Evolutionary conservation across 805 yeast genomes (phyloP).

Genomic region (Starmerella vitae): DNA sequence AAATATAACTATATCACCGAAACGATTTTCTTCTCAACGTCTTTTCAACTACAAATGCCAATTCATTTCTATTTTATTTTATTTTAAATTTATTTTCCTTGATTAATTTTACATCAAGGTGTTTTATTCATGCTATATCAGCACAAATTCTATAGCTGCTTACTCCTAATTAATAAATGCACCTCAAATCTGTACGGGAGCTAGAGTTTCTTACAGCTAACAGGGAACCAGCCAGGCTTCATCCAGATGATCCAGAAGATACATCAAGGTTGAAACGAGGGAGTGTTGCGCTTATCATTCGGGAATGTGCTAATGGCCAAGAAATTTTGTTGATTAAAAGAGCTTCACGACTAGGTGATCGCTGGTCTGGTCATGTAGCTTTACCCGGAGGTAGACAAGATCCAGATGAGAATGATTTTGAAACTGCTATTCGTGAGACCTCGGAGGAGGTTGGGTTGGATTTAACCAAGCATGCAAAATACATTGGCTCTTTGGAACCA

Average conservation of each 20-base stretch:
- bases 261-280: slow-evolving; percentile 1
- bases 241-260: slow-evolving; percentile 3
- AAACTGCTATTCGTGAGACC: slow-evolving; percentile 29
- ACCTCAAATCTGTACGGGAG: not conserved
- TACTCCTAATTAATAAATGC: not conserved
- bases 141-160: no score
- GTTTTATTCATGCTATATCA: no score
- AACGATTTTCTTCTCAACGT: not conserved
- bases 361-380: slow-evolving; percentile 33
- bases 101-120: no score
- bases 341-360: slow-evolving; percentile 26
- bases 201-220: slow-evolving; percentile 1
- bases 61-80: not conserved
- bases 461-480: slow-evolving; percentile 21
- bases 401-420: slow-evolving; percentile 25
- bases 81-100: no score
- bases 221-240: slow-evolving; percentile 3
- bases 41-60: not conserved
- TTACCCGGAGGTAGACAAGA: slow-evolving; percentile 32
- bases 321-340: slow-evolving; percentile 30
- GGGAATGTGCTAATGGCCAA: slow-evolving; percentile 10
- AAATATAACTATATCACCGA: not conserved
- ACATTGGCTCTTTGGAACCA: slow-evolving; percentile 28
- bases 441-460: slow-evolving; percentile 31
- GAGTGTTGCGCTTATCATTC: slow-evolving; percentile 6